Evolutionary conservation across 1,284 basidiomycete genomes (phyloP), one percentile per base, ranked within the genome.

Genomic region (Gymnopus androsaceus): DNA sequence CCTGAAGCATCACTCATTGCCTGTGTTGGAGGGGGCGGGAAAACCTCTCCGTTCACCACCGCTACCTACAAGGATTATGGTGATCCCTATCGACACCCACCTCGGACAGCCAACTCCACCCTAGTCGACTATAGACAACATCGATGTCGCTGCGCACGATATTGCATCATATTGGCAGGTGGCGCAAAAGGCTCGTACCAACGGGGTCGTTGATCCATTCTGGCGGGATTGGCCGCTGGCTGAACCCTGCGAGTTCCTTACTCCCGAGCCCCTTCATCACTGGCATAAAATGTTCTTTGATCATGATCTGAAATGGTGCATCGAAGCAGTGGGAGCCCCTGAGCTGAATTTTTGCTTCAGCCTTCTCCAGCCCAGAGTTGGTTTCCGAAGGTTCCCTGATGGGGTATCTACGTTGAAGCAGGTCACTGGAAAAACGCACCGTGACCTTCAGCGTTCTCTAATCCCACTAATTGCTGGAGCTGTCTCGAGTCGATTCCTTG

Each of bases 281-380:
- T 67, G 64, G 66, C 66, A 70, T 50, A 72, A 68, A 44, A 27
- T 56, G 15, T 70, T 69, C 47, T 68, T 56, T 45, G 69, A 72
- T 40, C 68, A 72, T 51, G 61, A 66, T 42, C 23, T 58, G 4
- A 64, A 67, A 51, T 72, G 69, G 69, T 63, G 60, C 48, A 64
- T 67, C 15, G 46, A 56, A 15, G 60, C 57, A n/a, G 14, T 72
- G 17, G 62, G 62, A 3, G 55, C 36, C 2, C 21, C 28, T 0
- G 68, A 72, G 48, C 63, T 73, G 12, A 67, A 71, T 46, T 67
- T 68, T 53, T 59, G 66, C 0, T 67, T 70, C 34, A 62, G 60
- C 5, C 31, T 69, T 25, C 59, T 71, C 4, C 40, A 45, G 37
- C n/a, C n/a, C 8, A 27, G 57, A 41, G 59, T 57, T 34, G 66